Percentiles rank a stretch among this genome's conserved stretches.
Evolutionary conservation across 192 early-diverging fungal species (phyloP).

Genomic region (Entomortierella beljakovae): DNA sequence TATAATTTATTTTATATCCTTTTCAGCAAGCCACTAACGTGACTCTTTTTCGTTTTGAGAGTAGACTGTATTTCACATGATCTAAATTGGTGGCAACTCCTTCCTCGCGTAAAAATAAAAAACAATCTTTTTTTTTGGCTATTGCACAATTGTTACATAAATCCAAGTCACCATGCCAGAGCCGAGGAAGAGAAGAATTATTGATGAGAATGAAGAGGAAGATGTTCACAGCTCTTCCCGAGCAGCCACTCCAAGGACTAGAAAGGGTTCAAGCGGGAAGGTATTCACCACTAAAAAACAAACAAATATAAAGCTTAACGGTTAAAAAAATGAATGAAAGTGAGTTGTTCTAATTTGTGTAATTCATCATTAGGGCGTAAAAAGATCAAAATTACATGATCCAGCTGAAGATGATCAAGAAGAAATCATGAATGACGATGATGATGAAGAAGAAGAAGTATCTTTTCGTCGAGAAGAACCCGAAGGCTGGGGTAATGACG

Average conservation of each 20-base stretch:
- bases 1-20: no score
- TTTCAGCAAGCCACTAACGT: no score
- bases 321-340: background rate
- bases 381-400: conserved; percentile 9
- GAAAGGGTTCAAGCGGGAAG: conserved; percentile 21
- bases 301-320: no score
- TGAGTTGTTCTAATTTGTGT: background rate
- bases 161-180: conserved; percentile 18
- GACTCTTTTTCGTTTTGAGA: background rate
- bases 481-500: conserved; percentile 13
- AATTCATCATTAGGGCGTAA: conserved; percentile 1
- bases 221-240: background rate
- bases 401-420: conserved; percentile 9
- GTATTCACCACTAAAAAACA: conserved; percentile 12
- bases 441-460: conserved; percentile 25
- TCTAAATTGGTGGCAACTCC: background rate
- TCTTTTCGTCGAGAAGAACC: conserved; percentile 21
- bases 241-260: background rate
- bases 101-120: background rate
- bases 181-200: conserved; percentile 37
- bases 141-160: no score
- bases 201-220: conserved; percentile 43
- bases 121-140: background rate
- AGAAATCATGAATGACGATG: conserved; percentile 19
- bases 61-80: background rate